Conservation (phyloP, 2,329 filamentous ascomycete species). For the Paecilomyces sp. region DNA sequence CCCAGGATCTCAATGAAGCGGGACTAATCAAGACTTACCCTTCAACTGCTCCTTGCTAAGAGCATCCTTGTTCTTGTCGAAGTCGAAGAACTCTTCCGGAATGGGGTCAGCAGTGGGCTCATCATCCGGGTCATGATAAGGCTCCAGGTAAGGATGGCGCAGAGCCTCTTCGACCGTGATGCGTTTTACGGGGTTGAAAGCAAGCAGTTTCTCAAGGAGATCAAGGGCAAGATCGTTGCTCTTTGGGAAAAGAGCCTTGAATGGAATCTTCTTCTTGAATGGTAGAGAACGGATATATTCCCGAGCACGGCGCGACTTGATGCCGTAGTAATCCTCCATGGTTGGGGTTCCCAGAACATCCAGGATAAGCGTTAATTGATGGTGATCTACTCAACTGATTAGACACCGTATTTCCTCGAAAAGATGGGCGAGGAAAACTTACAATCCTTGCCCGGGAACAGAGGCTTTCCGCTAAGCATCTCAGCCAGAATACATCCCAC, state of each 20-base stretch:
- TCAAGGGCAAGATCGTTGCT: constrained; percentile 96
- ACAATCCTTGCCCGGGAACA: constrained; percentile 99
- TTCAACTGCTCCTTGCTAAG: constrained; percentile 98
- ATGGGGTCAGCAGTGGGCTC: constrained; percentile 95
- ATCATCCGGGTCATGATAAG: constrained; percentile 97
- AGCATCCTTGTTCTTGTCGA: constrained; percentile 99
- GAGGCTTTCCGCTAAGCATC: constrained; percentile 96
- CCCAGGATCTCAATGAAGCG: not conserved
- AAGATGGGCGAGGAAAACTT: constrained; percentile 33
- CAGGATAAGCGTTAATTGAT: constrained; percentile 93
- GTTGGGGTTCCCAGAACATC: constrained; percentile 96
- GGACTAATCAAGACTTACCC: constrained; percentile 44
- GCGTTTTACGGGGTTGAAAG: constrained; percentile 97
- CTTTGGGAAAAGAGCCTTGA: constrained; percentile 95
- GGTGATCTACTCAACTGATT: constrained; percentile 63
- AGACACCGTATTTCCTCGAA: not conserved
- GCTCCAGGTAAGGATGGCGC: constrained; percentile 96
- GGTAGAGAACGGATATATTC: constrained; percentile 97
- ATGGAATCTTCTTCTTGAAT: constrained; percentile 99
- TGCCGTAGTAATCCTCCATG: constrained; percentile 99
- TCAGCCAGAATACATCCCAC: constrained; percentile 97
- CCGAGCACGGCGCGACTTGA: constrained; percentile 93
- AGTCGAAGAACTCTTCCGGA: constrained; percentile 98
- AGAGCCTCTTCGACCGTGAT: constrained; percentile 97
- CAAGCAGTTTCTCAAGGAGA: constrained; percentile 86